Evolutionary conservation across 768 basidiomycete genomes (phyloP).

Genomic region (Leucosporidium creatinivorum): DNA sequence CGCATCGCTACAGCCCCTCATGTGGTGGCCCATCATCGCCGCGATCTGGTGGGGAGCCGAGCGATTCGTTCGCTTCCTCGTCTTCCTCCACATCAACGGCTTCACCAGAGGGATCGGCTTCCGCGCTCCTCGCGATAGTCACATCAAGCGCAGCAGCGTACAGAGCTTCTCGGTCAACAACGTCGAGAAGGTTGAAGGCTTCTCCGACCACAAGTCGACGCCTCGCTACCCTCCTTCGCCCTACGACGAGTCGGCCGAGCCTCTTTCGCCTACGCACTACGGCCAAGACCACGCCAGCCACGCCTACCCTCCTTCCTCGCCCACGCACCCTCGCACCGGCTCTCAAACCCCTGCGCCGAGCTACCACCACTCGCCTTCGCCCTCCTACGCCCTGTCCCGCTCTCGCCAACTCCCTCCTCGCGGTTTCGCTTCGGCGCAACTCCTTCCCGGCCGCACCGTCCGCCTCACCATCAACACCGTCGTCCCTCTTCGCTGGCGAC

Average conservation of each 20-base stretch:
- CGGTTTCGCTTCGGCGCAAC: slow-evolving; percentile 61
- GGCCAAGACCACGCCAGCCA: too few species aligned
- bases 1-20: slow-evolving; percentile 8
- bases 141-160: not conserved
- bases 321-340: not conserved
- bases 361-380: not conserved
- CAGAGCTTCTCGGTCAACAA: slow-evolving; percentile 9
- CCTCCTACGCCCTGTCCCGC: slow-evolving; percentile 1
- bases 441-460: slow-evolving; percentile 63
- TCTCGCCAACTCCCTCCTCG: slow-evolving; percentile 46
- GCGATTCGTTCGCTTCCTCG: slow-evolving; percentile 52
- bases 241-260: not conserved
- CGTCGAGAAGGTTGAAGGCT: slow-evolving; percentile 13
- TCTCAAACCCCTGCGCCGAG: not conserved
- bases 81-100: slow-evolving; percentile 56
- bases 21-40: slow-evolving; percentile 62
- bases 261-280: too few species aligned
- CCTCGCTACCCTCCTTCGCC: slow-evolving; percentile 11
- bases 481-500: slow-evolving; percentile 57
- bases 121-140: not conserved
- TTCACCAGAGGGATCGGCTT: slow-evolving; percentile 39
- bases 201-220: slow-evolving; percentile 1
- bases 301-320: slow-evolving; percentile 12
- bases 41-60: slow-evolving; percentile 59
- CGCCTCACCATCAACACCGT: slow-evolving; percentile 60